Percentiles rank a stretch among this genome's conserved stretches.
Evolutionary conservation across 164 flowering plant genomes (phyloP).

Genomic region (Stephania yunnanensis): DNA sequence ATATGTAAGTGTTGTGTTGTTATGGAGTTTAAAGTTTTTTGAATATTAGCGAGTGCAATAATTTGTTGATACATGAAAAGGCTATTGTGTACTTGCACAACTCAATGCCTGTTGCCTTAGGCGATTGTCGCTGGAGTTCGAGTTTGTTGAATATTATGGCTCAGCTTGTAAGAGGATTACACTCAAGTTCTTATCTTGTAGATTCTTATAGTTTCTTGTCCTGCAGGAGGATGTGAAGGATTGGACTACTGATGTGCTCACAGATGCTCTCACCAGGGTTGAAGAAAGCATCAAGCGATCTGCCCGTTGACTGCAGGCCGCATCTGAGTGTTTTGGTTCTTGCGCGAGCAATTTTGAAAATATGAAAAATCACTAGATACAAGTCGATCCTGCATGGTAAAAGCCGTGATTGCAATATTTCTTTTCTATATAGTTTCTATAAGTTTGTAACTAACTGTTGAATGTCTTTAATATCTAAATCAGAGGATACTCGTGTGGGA

Average conservation of each 20-base stretch:
- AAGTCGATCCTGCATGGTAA: neutral
- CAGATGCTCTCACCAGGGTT: conserved; percentile 65
- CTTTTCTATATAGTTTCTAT: neutral
- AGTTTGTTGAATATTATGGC: neutral
- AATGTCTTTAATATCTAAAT: neutral
- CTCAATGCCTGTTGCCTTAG: neutral
- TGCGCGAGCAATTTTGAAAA: neutral
- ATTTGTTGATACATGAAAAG: neutral
- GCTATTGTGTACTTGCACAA: neutral
- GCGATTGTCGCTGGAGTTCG: neutral
- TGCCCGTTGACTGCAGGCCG: conserved; percentile 10
- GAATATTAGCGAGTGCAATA: neutral
- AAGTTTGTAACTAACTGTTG: neutral
- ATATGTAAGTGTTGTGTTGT: neutral
- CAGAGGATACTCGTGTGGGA: neutral
- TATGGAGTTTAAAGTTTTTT: neutral
- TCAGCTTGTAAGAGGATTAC: neutral
- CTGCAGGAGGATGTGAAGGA: conserved; percentile 64
- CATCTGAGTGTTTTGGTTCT: neutral
- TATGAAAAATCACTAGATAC: neutral
- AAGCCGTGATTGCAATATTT: neutral
- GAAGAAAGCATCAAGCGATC: conserved; percentile 53
- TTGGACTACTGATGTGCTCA: conserved; percentile 47
- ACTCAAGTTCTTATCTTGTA: neutral
- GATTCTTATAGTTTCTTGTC: conserved; percentile 6